Percentiles rank a stretch among this genome's conserved stretches.
Conservation (phyloP, 257 asterid genomes). For the Nicotiana attenuata region DNA sequence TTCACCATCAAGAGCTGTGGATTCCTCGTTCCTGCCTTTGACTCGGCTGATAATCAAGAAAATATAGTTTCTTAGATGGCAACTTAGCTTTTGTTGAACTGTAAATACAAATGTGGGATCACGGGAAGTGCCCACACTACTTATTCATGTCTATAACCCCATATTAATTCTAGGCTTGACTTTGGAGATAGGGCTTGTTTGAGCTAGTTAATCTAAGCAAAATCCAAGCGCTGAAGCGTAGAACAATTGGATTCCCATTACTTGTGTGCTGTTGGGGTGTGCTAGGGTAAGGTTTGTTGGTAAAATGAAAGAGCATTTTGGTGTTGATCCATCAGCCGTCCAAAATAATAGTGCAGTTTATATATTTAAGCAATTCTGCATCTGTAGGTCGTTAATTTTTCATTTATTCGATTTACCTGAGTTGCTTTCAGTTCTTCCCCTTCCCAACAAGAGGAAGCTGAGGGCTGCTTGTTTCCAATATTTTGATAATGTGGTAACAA, state of each 20-base stretch:
- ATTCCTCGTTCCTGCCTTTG: constrained; percentile 36
- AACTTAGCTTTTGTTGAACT: constrained; percentile 38
- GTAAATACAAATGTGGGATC: constrained; percentile 47
- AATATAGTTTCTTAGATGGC: constrained; percentile 22
- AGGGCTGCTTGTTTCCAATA: not conserved
- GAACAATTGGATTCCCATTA: not conserved
- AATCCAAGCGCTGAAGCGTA: not conserved
- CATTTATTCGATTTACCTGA: not conserved
- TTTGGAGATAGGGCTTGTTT: not conserved
- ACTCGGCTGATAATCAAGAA: constrained; percentile 29
- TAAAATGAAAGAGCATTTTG: not conserved
- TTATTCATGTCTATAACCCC: constrained; percentile 17
- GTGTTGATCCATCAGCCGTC: not conserved
- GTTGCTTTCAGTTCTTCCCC: no score
- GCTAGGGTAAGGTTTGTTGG: not conserved
- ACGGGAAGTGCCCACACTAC: constrained; percentile 32
- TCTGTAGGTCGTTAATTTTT: not conserved
- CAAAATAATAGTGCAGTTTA: not conserved
- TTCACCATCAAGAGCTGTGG: constrained; percentile 24
- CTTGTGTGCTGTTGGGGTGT: not conserved
- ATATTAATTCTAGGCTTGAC: constrained; percentile 20
- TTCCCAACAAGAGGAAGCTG: no score
- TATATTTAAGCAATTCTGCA: not conserved
- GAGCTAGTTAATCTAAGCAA: not conserved
- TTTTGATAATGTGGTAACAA: not conserved